Percentiles rank a stretch among this genome's conserved stretches.
These are phyloP conservation scores for Gnomoniopsis sp. DNA, from an alignment of 2,329 filamentous ascomycete genomes.

Conservation along the genomic window DNA sequence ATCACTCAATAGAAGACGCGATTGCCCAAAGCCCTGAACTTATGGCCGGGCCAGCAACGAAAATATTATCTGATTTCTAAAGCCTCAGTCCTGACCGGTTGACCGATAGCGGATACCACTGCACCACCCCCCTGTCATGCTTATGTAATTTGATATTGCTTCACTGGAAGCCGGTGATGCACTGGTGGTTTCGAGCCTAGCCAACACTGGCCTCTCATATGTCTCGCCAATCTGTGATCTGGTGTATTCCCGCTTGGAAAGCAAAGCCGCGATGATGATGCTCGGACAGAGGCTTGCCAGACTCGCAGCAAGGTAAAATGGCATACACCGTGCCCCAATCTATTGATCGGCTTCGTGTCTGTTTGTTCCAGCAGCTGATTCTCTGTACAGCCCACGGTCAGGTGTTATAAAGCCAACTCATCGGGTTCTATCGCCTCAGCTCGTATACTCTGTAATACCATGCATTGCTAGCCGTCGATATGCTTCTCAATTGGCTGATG, in stretches of 20 bases:
- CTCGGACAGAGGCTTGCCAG: neutral
- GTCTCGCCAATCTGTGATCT: neutral
- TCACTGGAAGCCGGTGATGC: neutral
- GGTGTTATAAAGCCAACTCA: neutral
- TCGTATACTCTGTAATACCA: neutral
- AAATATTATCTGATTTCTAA: no score
- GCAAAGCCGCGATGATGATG: neutral
- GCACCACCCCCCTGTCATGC: neutral
- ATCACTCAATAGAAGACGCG: no score
- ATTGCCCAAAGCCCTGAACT: no score
- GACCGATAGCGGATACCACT: neutral
- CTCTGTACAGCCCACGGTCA: neutral
- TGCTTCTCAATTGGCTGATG: neutral
- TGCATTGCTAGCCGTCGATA: neutral
- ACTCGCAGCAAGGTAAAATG: neutral
- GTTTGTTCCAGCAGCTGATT: neutral
- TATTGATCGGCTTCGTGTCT: neutral
- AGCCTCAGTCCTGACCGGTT: neutral
- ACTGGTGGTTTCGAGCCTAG: no score
- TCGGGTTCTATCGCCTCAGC: neutral
- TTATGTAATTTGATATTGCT: slow-evolving; percentile 1
- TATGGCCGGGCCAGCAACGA: no score
- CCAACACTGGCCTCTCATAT: neutral
- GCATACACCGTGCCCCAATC: neutral
- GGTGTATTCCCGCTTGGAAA: neutral